Percentiles rank a stretch among this genome's conserved stretches.
phyloP scores from a whole-genome alignment of 495 filamentous ascomycete species.

The Paragyromitra xinjiangensis region DNA sequence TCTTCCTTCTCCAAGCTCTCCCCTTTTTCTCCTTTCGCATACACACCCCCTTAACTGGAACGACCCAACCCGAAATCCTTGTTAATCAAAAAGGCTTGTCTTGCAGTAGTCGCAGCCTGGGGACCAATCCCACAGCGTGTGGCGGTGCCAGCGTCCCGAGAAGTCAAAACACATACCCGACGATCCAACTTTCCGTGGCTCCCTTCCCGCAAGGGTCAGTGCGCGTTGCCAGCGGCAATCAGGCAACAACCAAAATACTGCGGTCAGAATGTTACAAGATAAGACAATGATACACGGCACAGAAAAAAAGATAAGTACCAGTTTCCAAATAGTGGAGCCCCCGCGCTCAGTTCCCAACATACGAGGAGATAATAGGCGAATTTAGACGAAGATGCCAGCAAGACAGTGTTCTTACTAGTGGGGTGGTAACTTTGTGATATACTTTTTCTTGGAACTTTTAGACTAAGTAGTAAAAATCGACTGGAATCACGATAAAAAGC shows the following conservation, averaged over 20 bases:
- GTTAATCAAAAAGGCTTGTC: constrained; percentile 41
- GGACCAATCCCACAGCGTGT: not conserved
- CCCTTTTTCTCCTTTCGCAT: constrained; percentile 4
- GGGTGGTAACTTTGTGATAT: not conserved
- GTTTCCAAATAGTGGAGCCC: not conserved
- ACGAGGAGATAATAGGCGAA: not conserved
- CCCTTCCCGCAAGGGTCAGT: constrained; percentile 18
- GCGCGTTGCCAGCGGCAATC: not conserved
- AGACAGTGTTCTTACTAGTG: not conserved
- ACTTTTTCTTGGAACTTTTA: not conserved
- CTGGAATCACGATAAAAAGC: not conserved
- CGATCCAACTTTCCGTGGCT: constrained; percentile 18
- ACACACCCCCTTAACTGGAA: constrained; percentile 5
- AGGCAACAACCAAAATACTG: not conserved
- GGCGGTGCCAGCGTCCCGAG: not conserved
- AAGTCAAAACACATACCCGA: constrained; percentile 20
- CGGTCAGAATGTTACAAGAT: not conserved
- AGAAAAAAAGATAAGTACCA: not conserved
- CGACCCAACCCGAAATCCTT: not conserved
- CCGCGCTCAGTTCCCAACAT: not conserved
- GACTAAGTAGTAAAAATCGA: not conserved
- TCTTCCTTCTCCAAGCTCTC: not conserved
- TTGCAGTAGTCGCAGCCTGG: constrained; percentile 4
- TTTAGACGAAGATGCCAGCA: not conserved
- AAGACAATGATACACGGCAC: not conserved